These are phyloP conservation scores for Colletotrichum sansevieriae DNA, from an alignment of 2,329 filamentous ascomycete genomes.

Conservation along the genomic window DNA sequence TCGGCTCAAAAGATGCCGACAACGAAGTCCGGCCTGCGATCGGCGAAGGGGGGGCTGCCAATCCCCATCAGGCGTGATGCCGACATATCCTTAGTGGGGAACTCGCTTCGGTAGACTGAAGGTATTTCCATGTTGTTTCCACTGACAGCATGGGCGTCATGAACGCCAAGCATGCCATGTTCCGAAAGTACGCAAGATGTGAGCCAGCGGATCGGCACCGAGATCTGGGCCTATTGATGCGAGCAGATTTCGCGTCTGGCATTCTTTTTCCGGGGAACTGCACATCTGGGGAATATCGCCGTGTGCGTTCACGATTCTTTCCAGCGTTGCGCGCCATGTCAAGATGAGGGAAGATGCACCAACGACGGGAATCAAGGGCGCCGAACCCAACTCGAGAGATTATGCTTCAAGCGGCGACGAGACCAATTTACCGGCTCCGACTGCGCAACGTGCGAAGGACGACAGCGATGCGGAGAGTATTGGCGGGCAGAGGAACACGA, in stretches of 20 bases:
- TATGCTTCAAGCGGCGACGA: constrained; percentile 23
- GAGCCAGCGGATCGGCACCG: constrained; percentile 35
- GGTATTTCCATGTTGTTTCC: not conserved
- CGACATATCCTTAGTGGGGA: constrained; percentile 35
- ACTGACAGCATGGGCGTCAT: constrained; percentile 27
- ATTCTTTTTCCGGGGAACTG: not conserved
- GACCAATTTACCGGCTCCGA: not conserved
- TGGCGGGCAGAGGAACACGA: constrained; percentile 51
- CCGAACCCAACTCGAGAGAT: not conserved
- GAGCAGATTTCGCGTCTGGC: not conserved
- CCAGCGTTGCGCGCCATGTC: not conserved
- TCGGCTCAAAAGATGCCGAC: constrained; percentile 42
- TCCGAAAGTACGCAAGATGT: constrained; percentile 11
- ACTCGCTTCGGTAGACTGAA: not conserved
- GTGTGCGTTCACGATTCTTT: not conserved
- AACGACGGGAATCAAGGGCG: not conserved
- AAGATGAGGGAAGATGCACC: constrained; percentile 33
- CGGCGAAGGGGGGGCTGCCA: constrained; percentile 22
- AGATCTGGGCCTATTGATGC: not conserved
- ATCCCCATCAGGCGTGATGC: constrained; percentile 24
- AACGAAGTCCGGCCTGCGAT: constrained; percentile 22
- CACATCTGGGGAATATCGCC: not conserved
- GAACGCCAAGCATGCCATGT: not conserved
- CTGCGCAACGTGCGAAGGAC: not conserved
- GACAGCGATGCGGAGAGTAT: constrained; percentile 45